Conservation (phyloP, 805 yeast species). For the Spathaspora sp. region DNA sequence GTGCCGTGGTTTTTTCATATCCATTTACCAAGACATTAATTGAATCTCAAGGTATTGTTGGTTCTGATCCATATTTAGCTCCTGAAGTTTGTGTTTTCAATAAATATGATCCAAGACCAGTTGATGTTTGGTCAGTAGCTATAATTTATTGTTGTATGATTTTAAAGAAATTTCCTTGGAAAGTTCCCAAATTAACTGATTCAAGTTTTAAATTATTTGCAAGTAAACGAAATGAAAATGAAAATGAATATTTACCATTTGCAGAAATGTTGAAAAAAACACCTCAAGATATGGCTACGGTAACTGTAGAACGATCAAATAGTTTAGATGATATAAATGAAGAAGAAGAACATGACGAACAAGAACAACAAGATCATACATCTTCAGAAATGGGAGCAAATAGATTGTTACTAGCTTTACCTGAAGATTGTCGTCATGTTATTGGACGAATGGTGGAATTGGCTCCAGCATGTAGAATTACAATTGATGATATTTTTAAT, state of each 20-base stretch:
- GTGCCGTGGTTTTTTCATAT: constrained; percentile 77
- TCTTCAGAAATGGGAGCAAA: constrained; percentile 69
- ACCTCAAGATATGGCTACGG: constrained; percentile 20
- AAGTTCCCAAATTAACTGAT: constrained; percentile 68
- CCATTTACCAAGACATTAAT: constrained; percentile 62
- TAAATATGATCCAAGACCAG: constrained; percentile 71
- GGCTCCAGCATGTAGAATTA: constrained; percentile 81
- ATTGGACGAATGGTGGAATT: constrained; percentile 75
- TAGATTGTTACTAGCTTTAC: constrained; percentile 65
- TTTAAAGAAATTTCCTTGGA: constrained; percentile 83
- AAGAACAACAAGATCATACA: constrained; percentile 45
- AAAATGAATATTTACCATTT: constrained; percentile 34
- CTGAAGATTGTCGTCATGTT: constrained; percentile 63
- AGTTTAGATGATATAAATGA: constrained; percentile 16
- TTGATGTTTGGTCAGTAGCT: constrained; percentile 82
- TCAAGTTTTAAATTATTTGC: constrained; percentile 66
- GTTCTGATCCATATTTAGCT: constrained; percentile 83
- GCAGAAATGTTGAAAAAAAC: constrained; percentile 45
- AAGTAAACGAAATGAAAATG: constrained; percentile 16
- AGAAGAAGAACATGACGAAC: constrained; percentile 8
- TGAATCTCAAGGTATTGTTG: constrained; percentile 73
- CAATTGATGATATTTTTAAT: constrained; percentile 73
- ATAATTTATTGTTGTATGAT: constrained; percentile 87
- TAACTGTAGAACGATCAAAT: neutral
- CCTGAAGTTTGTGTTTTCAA: constrained; percentile 67